These are phyloP conservation scores for Globisporangium nodosum DNA, from an alignment of 352 stramenopile species.

Conservation along the genomic window DNA sequence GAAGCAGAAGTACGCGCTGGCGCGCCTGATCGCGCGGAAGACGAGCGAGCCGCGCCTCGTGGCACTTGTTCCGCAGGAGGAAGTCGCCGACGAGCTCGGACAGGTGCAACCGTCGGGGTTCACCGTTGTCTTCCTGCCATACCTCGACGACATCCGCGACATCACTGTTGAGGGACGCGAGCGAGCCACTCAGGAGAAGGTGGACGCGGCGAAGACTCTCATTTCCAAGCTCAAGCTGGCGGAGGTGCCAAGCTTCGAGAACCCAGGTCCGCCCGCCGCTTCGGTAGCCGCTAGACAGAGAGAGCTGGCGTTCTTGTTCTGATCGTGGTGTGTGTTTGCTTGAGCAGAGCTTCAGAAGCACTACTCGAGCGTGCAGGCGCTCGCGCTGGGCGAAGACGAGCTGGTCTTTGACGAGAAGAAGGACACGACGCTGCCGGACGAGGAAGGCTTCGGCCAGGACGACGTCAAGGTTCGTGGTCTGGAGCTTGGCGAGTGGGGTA, in stretches of 20 bases:
- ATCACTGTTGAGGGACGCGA: conserved; percentile 35
- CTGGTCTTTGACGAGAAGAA: conserved; percentile 74
- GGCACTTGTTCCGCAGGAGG: conserved; percentile 70
- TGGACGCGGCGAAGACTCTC: conserved; percentile 57
- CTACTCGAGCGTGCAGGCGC: conserved; percentile 72
- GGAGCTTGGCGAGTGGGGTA: neutral
- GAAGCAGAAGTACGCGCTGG: conserved; percentile 62
- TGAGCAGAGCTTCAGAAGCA: conserved; percentile 78
- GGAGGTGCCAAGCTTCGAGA: conserved; percentile 77
- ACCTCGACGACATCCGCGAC: conserved; percentile 77
- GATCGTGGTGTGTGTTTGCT: neutral
- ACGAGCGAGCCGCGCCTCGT: conserved; percentile 73
- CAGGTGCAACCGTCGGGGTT: conserved; percentile 78
- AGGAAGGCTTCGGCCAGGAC: conserved; percentile 54
- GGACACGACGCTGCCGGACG: conserved; percentile 70
- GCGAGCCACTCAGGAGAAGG: conserved; percentile 40
- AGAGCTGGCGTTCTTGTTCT: neutral
- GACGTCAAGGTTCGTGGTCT: conserved; percentile 48
- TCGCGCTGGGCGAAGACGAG: conserved; percentile 65
- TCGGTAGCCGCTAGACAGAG: no score
- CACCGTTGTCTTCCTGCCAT: conserved; percentile 73
- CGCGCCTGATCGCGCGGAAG: conserved; percentile 64
- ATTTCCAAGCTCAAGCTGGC: conserved; percentile 68
- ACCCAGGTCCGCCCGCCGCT: conserved; percentile 38
- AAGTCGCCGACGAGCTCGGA: conserved; percentile 67